phyloP scores from a whole-genome alignment of 1,139 yeast genomes.

The Debaryomycetaceae sp. region DNA sequence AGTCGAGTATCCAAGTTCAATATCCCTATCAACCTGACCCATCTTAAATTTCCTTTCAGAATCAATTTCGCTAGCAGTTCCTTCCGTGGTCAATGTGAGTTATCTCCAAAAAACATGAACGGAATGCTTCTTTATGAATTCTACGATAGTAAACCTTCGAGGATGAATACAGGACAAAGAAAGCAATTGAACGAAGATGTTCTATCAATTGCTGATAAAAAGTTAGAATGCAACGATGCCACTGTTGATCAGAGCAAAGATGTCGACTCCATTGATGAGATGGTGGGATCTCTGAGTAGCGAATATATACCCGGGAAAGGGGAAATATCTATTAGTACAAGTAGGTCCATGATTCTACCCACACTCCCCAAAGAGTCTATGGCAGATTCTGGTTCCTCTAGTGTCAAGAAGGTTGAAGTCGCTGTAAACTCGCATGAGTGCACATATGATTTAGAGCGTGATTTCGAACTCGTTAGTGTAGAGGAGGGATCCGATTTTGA shows the following conservation, averaged over 20 bases:
- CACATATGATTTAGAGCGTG: slow-evolving; percentile 17
- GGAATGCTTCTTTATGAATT: slow-evolving; percentile 14
- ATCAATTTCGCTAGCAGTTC: slow-evolving; percentile 22
- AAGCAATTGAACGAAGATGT: neutral
- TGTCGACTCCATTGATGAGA: neutral
- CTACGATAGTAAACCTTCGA: neutral
- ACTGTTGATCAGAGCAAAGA: neutral
- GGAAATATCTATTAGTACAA: neutral
- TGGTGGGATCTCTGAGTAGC: neutral
- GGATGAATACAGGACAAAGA: neutral
- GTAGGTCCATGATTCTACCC: slow-evolving; percentile 31
- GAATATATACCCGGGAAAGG: neutral
- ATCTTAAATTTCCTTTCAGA: slow-evolving; percentile 34
- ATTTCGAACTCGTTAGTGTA: slow-evolving; percentile 33
- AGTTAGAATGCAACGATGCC: neutral
- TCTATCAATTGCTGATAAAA: neutral
- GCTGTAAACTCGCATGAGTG: slow-evolving; percentile 7
- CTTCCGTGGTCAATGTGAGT: slow-evolving; percentile 20
- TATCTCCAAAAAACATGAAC: slow-evolving; percentile 24
- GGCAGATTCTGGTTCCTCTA: slow-evolving; percentile 8
- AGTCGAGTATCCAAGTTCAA: slow-evolving; percentile 32
- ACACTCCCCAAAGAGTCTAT: slow-evolving; percentile 29
- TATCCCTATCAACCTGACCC: slow-evolving; percentile 28
- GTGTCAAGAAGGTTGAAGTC: slow-evolving; percentile 25
- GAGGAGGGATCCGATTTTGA: slow-evolving; percentile 23